Evolutionary conservation across 1,284 basidiomycete species (phyloP), one percentile per base, ranked within the genome.

Genomic region (Naganishia liquefaciens): DNA sequence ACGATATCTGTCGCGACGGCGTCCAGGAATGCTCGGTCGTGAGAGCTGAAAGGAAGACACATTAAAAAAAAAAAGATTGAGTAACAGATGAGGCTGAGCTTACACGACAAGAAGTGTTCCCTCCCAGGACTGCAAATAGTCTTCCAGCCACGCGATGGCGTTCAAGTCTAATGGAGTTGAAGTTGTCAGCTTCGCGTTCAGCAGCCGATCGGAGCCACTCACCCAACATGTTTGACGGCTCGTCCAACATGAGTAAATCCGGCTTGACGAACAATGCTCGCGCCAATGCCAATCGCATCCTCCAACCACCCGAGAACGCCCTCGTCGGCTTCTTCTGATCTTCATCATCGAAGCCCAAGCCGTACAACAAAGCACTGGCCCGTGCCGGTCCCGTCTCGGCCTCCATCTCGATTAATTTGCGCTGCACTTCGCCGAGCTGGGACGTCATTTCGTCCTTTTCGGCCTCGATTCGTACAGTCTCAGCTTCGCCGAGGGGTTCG

Each of bases 1-100:
- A 99, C 87, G 72, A 99, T 98, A 76, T 94, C 91, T 13, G 93
- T 94, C 0, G 94, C 93, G 23, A 97, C 91, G 28, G 91, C 90
- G 80, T 99, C 94, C 84, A 99, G 82, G 86, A 99, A 99, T 33
- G 95, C 91, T 74, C 96, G 88, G 80, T 99, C 96, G 85, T 99
- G 96, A 66, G 95, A 97, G 39, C 88, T 90, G 68, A 0, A 44
- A 33, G 30, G 33, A 40, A 25, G 19, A 17, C 39, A 42, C 7
- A 42, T 23, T 28, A 5, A 43, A 28, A 23, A 5, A 43, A 28
- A 23, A 57, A 72, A 6, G 68, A 61, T 51, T 19, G 49, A 27
- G 33, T 19, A 46, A 28, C 23, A 61, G 63, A 64, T 17, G 71
- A 58, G 54, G 47, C 43, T 43, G 5, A 21, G 19, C 87, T 72